Evolutionary conservation across 2,329 filamentous ascomycete genomes (phyloP), one percentile per base, ranked within the genome.

Genomic region (Claviceps pazoutovae): DNA sequence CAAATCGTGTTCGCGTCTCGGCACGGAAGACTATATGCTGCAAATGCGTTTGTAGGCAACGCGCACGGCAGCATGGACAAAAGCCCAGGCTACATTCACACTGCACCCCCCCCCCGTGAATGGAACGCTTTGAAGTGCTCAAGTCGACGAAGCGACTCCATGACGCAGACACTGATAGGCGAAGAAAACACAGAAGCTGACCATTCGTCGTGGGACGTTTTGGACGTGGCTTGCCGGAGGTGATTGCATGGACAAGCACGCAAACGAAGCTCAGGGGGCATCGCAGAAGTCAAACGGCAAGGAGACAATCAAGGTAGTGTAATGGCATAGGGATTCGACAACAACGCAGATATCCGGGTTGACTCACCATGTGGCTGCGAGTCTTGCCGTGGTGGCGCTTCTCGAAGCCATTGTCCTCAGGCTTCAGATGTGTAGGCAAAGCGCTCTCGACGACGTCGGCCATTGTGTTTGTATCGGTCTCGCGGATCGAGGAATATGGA

Each of bases 391-490:
- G 85, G 66, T 88, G 86, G 66, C 83, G 82, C 56, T 76, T 74
- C 61, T 76, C 71, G 58, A 81, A 75, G 57, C 72, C 72, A 57
- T 64, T 63, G 56, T 73, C 72, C 38, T 68, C 70, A 56, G 82
- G 77, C 78, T 88, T 91, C 63, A 96, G 78, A 76, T 94, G 91
- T 44, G 86, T 76, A 58, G 90, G 88, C 61, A 96, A 74, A 57
- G 87, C 86, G 71, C 80, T 82, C 74, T 80, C 88, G 61, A 82
- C 73, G 60, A 74, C 74, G 64, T 80, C 76, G 58, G 86, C 82
- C 85, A 91, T 91, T 62, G 64, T 71, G 63, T 58, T 53, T 26
- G 63, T 59, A 54, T 37, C 23, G 46, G 16, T 44, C 13, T 51
- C 43, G 42, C 8, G 19, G 49, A 17, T 48, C 45, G 45, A 37